Base-by-base conservation (phyloP, 164 flowering plant genomes). In the Taxillus chinensis region DNA sequence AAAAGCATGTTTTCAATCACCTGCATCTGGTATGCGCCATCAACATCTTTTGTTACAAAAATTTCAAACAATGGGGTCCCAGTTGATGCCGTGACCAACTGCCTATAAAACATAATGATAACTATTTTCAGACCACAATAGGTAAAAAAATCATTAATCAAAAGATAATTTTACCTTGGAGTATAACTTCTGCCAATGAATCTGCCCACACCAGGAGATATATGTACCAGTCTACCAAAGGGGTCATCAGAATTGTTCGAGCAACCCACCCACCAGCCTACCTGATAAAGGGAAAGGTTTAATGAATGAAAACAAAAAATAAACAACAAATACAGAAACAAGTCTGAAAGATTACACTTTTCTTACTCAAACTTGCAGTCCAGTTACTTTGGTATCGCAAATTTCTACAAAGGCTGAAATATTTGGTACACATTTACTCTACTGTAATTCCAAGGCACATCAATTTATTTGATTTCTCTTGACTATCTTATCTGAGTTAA, bases 201-300 rank as follows among this genome's bases (percentile, higher is more conserved):
- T 81, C 91, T 83, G 58, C 99, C 99, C 11, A 85, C 77, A 41
- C 88, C 85, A 51, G 99, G 97, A 58, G 89, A 82, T 72, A 93
- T 84, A 43, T 75, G 84, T 38, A 93, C 75, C 12, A 93, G 54
- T 75, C 80, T 80, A 42, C 97, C 99, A 73, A 88, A 88, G 40
- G 92, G 96, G 68, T 93, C 96, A 68, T 77, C 78, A 63, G 87
- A 82, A 70, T 83, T 95, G 62, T 80, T 79, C 17, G 92, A 81
- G 71, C 72, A 82, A 62, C 95, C 97, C 48, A 85, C 90, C 99
- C 99, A 93, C 99, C 99, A 93, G 37, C 99, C 99, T 39, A 89
- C 81, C 97, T 93, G 89, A 57, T 39, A 50, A 40, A 5, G n/a
- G 49, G 39, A 38, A 50, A n/a, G 37, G 16, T 40, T 53, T 52